These are phyloP conservation scores for Sporisorium graminicola DNA, from an alignment of 1,284 basidiomycete genomes.

Conservation along the genomic window DNA sequence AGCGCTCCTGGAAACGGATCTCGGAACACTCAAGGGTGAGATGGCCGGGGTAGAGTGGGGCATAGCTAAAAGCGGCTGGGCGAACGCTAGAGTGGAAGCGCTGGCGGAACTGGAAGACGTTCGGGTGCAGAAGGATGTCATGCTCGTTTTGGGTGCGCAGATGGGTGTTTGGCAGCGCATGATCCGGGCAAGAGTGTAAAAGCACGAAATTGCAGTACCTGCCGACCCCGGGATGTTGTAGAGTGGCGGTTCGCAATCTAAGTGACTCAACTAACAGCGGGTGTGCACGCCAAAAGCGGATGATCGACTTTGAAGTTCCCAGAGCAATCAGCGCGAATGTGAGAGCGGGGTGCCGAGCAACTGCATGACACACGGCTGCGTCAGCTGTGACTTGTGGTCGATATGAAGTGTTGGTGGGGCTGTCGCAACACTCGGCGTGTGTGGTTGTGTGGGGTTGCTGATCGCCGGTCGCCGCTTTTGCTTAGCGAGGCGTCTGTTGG, in stretches of 20 bases:
- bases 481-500: neutral
- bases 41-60: slow-evolving; percentile 24
- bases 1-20: slow-evolving; percentile 4
- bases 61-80: slow-evolving; percentile 19
- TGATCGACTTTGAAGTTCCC: neutral
- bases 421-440: too few relatives aligned
- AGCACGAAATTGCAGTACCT: neutral
- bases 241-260: too few relatives aligned
- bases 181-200: slow-evolving; percentile 3
- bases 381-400: neutral
- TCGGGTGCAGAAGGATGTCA: slow-evolving; percentile 28
- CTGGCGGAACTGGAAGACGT: slow-evolving; percentile 34
- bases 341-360: too few relatives aligned
- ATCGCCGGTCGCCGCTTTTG: neutral
- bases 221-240: neutral
- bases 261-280: too few relatives aligned
- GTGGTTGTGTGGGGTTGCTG: neutral
- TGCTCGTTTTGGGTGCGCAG: slow-evolving; percentile 25
- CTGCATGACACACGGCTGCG: neutral
- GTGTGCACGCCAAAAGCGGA: neutral
- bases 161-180: slow-evolving; percentile 24
- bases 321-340: neutral
- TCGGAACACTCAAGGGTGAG: neutral
- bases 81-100: slow-evolving; percentile 20
- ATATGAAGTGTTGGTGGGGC: neutral